Conservation (phyloP, 371 early-diverging fungal genomes). For the Funneliformis caledonium region DNA sequence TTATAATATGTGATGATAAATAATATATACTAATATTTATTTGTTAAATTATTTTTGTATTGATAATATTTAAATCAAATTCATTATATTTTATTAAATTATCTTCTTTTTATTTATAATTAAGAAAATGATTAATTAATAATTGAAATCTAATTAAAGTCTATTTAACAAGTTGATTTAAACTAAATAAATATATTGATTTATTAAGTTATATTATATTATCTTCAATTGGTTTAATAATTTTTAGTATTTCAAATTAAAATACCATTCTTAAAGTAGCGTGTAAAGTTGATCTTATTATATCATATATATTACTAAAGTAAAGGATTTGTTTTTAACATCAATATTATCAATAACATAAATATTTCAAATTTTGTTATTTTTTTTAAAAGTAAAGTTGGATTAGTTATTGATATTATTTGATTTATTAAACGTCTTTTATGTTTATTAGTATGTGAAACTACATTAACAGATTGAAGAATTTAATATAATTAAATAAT, state of each 20-base stretch:
- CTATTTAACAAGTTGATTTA: background rate
- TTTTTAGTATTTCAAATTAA: slow-evolving; percentile 8
- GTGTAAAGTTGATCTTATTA: background rate
- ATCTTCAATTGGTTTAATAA: background rate
- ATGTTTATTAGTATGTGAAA: background rate
- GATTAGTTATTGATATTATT: background rate
- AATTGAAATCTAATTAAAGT: background rate
- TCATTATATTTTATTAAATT: background rate
- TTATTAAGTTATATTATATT: background rate
- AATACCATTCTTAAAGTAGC: background rate
- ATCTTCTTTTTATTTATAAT: background rate
- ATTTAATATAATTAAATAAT: background rate
- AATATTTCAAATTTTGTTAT: slow-evolving; percentile 8
- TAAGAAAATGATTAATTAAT: background rate
- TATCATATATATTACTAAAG: slow-evolving; percentile 21
- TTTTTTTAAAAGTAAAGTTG: background rate
- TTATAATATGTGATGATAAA: background rate
- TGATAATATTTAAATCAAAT: background rate
- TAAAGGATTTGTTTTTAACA: slow-evolving; percentile 21
- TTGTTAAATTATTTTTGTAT: background rate
- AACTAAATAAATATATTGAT: background rate
- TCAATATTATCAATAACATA: slow-evolving; percentile 22
- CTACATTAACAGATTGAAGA: slow-evolving; percentile 10
- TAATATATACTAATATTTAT: background rate
- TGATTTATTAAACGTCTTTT: background rate